These are phyloP conservation scores for Trichoderma erinaceum DNA, from an alignment of 495 filamentous ascomycete genomes.

Conservation along the genomic window DNA sequence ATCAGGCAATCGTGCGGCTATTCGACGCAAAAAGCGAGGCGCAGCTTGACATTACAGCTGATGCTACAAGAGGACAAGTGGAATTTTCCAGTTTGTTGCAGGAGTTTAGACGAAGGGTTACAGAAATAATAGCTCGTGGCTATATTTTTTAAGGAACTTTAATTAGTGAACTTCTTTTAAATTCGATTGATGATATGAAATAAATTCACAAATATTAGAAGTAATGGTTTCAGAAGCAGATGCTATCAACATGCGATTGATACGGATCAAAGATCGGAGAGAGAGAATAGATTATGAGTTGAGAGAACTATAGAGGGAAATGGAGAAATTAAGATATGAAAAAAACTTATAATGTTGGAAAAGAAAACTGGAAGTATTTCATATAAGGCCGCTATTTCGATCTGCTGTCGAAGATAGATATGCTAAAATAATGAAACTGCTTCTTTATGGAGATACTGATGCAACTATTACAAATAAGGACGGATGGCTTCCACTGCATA, in stretches of 20 bases:
- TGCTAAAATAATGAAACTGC: neutral
- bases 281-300: neutral
- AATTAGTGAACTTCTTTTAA: no score
- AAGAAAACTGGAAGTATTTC: no score
- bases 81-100: no score
- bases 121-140: no score
- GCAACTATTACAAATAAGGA: conserved; percentile 16
- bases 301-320: neutral
- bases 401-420: neutral
- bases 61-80: neutral
- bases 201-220: no score
- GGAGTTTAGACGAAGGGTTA: no score
- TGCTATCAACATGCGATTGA: neutral
- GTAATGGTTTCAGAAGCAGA: no score
- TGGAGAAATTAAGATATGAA: no score
- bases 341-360: no score
- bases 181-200: no score
- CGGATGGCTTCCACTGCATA: conserved; percentile 23
- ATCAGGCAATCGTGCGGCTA: neutral
- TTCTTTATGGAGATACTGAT: neutral
- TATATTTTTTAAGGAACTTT: no score
- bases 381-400: neutral
- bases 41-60: neutral
- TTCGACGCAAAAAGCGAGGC: neutral
- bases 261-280: neutral